Conservation (phyloP, 108 stramenopile genomes). For the Fragilariopsis cylindrus region DNA sequence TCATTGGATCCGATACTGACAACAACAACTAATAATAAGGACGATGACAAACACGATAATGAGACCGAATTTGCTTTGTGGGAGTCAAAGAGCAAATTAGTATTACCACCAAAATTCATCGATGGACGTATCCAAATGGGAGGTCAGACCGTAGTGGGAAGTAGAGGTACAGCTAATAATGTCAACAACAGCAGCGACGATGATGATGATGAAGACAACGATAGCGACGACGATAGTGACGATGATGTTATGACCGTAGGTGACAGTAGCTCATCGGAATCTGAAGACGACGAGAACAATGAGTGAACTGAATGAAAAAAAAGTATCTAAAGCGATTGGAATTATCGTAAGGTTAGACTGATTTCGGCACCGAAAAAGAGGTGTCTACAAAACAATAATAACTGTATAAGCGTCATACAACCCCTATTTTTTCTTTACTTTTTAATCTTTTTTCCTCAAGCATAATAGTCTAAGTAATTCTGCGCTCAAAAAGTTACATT, state of each 20-base stretch:
- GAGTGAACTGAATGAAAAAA: no score
- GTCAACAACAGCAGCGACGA: neutral
- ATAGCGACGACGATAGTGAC: constrained; percentile 31
- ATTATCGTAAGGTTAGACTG: no score
- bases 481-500: no score
- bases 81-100: constrained; percentile 60
- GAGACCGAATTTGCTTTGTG: constrained; percentile 56
- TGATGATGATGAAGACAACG: constrained; percentile 21
- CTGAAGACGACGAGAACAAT: constrained; percentile 9
- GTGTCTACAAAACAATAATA: no score
- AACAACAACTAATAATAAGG: constrained; percentile 1
- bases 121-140: constrained; percentile 84
- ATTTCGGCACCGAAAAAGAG: no score
- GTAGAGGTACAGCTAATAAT: neutral
- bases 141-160: constrained; percentile 60
- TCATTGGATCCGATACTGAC: constrained; percentile 38
- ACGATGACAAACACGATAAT: constrained; percentile 5
- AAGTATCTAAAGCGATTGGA: no score
- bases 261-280: constrained; percentile 48
- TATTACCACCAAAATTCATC: constrained; percentile 65
- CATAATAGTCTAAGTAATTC: no score
- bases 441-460: no score
- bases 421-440: no score
- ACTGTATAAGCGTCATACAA: no score
- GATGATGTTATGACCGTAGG: constrained; percentile 78